phyloP scores from a whole-genome alignment of 306 rosid genomes.

The Vachellia collinsii region DNA sequence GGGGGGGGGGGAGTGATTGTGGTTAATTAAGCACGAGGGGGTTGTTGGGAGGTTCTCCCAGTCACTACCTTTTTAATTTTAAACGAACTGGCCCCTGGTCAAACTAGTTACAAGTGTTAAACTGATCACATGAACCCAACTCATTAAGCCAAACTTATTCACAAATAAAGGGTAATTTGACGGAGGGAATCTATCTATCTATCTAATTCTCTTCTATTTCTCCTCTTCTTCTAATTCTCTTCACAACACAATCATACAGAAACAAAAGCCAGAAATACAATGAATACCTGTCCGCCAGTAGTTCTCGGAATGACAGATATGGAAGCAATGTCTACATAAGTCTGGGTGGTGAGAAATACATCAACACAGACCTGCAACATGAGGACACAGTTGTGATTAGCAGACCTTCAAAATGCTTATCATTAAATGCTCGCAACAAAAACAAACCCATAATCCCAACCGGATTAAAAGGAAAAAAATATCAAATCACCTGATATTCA shows the following conservation, averaged over 20 bases:
- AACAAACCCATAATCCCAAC: slow-evolving; percentile 28
- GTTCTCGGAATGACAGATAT: slow-evolving; percentile 87
- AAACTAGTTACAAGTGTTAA: too few species aligned
- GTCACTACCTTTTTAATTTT: too few species aligned
- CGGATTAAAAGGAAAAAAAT: slow-evolving; percentile 2
- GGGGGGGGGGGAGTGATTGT: too few species aligned
- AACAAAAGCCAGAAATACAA: slow-evolving; percentile 22
- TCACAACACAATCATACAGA: slow-evolving; percentile 7
- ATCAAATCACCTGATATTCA: slow-evolving; percentile 74
- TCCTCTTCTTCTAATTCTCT: not conserved
- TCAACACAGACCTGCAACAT: slow-evolving; percentile 88
- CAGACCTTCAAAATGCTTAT: slow-evolving; percentile 26
- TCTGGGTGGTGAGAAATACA: slow-evolving; percentile 85
- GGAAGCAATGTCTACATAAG: slow-evolving; percentile 86
- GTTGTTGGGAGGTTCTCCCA: too few species aligned
- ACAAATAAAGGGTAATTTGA: too few species aligned
- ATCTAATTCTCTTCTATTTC: not conserved
- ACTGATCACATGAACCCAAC: not conserved
- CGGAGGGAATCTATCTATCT: too few species aligned
- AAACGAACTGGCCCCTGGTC: too few species aligned
- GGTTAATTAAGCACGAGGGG: too few species aligned
- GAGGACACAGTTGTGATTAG: slow-evolving; percentile 36
- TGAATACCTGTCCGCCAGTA: slow-evolving; percentile 94
- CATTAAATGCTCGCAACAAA: slow-evolving; percentile 11
- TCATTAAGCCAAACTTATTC: not conserved